Base-by-base conservation (phyloP, 2,329 filamentous ascomycete species). In the Penicillium sp. region DNA sequence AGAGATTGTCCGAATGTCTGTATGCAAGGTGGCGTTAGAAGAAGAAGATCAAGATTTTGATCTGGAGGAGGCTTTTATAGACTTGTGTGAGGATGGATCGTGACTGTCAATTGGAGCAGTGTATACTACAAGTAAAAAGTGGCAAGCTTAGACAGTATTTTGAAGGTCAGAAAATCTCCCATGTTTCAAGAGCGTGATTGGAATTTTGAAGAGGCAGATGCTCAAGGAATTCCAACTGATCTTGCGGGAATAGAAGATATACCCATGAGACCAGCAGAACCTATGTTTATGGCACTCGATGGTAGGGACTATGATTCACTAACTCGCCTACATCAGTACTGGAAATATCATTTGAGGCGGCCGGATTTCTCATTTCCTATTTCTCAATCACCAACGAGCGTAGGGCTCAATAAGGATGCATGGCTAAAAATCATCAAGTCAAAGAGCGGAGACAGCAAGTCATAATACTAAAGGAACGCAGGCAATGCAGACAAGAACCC, bases 291-390 rank as follows among this genome's bases (percentile, higher is more conserved):
- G 5, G 11, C 6, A 31, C 29, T 14, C 1, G 29, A 6, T 31
- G 4, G 2, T 15, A 14, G 12, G 29, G 29, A 2, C 29, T 31
- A 31, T 31, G 6, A 37, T 15, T n/a, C 3, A 6, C 15, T 35
- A 6, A 9, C 9, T 6, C 2, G 3, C 15, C 14, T 35, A 35
- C 12, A 7, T 8, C 3, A 9, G 18, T 37, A 37, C 33, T 37
- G 7, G 8, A 37, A 5, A 45, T 8, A 45, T 26, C 42, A 27
- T 50, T 51, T 74, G 75, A 77, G 75, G 74, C 71, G 75, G 75
- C 75, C 75, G 65, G 71, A 71, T 75, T 66, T 75, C 69, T 75
- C 69, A 73, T 71, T 75, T 74, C 66, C 66, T 69, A 65, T 63
- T 63, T 64, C 64, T 67, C 65, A 66, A 73, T 73, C 68, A 71